A percentile compares a stretch with the other conserved stretches of the same genome.
Evolutionary conservation across 1,284 basidiomycete genomes (phyloP).

Genomic region (Apiotrichum brassicae): DNA sequence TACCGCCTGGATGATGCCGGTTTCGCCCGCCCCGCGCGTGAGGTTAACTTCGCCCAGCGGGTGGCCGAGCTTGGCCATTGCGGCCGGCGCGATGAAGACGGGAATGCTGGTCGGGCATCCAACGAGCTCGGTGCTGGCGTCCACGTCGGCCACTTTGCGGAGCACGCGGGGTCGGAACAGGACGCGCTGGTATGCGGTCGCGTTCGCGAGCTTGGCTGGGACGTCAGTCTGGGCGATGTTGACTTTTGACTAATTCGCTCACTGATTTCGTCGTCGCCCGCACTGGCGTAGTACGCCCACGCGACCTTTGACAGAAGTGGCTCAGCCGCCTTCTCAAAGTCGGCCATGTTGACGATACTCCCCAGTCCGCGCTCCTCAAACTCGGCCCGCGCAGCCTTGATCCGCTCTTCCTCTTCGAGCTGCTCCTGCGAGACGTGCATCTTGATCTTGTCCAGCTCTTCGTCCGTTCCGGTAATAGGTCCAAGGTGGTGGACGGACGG

Average conservation of each 20-base stretch:
- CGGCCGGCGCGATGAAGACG: conserved; percentile 74
- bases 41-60: conserved; percentile 82
- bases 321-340: conserved; percentile 53
- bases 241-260: conserved; percentile 31
- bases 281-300: conserved; percentile 72
- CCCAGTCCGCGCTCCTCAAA: conserved; percentile 39
- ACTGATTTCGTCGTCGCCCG: conserved; percentile 75
- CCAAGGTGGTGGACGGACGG: conserved; percentile 32
- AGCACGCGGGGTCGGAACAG: conserved; percentile 77
- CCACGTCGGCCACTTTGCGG: conserved; percentile 60
- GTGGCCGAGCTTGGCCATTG: conserved; percentile 84
- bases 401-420: conserved; percentile 33
- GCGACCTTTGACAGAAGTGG: conserved; percentile 65
- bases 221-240: too few relatives aligned
- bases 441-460: conserved; percentile 30
- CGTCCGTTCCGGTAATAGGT: conserved; percentile 18
- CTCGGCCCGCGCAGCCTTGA: conserved; percentile 26
- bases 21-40: conserved; percentile 63
- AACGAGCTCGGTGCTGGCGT: conserved; percentile 69
- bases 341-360: conserved; percentile 37
- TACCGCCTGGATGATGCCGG: conserved; percentile 74
- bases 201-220: conserved; percentile 55
- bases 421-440: conserved; percentile 32
- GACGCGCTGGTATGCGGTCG: conserved; percentile 66
- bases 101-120: conserved; percentile 69